These are phyloP conservation scores for Coemansia sp. DNA, from an alignment of 192 early-diverging fungal genomes.

Conservation along the genomic window DNA sequence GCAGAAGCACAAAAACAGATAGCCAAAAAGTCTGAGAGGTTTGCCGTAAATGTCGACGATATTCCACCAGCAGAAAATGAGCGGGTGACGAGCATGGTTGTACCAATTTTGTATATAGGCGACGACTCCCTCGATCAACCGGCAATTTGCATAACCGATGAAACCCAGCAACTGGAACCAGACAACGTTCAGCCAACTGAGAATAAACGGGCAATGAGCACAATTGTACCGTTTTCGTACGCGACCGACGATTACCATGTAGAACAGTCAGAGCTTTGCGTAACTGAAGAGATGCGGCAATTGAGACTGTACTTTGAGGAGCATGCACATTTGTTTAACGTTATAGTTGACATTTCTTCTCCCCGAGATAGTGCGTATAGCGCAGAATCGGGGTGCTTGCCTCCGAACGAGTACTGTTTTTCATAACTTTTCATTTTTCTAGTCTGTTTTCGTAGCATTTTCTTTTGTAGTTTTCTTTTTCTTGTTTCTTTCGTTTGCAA, in stretches of 20 bases:
- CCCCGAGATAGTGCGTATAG: not conserved
- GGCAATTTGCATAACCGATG: no score
- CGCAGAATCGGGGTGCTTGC: not conserved
- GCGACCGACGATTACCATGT: not conserved
- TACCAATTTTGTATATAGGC: not conserved
- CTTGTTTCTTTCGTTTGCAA: no score
- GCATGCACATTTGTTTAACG: not conserved
- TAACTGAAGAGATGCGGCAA: no score
- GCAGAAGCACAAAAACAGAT: not conserved
- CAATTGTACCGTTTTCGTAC: not conserved
- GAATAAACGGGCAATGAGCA: not conserved
- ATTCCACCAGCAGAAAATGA: not conserved
- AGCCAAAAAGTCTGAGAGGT: not conserved
- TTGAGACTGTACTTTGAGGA: no score
- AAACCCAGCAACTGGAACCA: no score
- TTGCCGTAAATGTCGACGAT: not conserved
- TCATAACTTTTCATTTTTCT: not conserved
- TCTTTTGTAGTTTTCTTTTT: not conserved
- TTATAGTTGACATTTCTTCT: not conserved
- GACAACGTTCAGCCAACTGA: not conserved
- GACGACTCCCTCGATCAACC: no score
- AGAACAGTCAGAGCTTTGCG: no score
- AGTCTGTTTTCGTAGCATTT: not conserved
- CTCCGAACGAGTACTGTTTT: not conserved
- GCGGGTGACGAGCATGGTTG: not conserved